phyloP scores from a whole-genome alignment of 1,139 yeast genomes.

The Taiozyma sp. region DNA sequence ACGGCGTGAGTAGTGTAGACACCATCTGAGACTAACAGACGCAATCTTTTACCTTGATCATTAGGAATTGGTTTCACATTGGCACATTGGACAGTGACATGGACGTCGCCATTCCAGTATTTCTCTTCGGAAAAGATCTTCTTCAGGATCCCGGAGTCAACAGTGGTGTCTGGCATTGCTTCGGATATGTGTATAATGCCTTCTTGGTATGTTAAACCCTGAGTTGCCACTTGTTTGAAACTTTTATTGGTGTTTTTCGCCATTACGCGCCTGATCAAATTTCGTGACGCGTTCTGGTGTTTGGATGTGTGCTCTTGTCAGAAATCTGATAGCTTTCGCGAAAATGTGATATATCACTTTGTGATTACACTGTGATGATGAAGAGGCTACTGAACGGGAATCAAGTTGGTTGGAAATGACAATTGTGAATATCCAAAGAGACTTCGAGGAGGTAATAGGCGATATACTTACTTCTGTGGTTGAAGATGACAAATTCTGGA shows the following conservation, averaged over 20 bases:
- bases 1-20: slow-evolving; percentile 58
- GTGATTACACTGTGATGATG: not conserved
- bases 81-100: slow-evolving; percentile 43
- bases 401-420: not conserved
- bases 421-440: not conserved
- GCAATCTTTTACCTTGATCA: slow-evolving; percentile 43
- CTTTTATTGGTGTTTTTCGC: not conserved
- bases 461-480: slow-evolving; percentile 30
- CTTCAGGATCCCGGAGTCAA: slow-evolving; percentile 15
- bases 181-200: not conserved
- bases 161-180: not conserved
- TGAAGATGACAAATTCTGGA: slow-evolving; percentile 35
- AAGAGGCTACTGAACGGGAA: not conserved
- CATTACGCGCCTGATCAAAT: slow-evolving; percentile 8
- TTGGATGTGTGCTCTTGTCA: not conserved
- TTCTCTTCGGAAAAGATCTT: slow-evolving; percentile 17
- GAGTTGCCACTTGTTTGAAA: not conserved
- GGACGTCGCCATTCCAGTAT: slow-evolving; percentile 21
- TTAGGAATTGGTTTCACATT: slow-evolving; percentile 42
- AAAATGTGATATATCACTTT: not conserved
- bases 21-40: slow-evolving; percentile 65
- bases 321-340: not conserved
- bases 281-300: not conserved
- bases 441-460: slow-evolving; percentile 35
- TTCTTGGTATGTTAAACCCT: not conserved